Evolutionary conservation across 2,329 filamentous ascomycete species (phyloP).

Genomic region (Aspergillus pseudonomiae): DNA sequence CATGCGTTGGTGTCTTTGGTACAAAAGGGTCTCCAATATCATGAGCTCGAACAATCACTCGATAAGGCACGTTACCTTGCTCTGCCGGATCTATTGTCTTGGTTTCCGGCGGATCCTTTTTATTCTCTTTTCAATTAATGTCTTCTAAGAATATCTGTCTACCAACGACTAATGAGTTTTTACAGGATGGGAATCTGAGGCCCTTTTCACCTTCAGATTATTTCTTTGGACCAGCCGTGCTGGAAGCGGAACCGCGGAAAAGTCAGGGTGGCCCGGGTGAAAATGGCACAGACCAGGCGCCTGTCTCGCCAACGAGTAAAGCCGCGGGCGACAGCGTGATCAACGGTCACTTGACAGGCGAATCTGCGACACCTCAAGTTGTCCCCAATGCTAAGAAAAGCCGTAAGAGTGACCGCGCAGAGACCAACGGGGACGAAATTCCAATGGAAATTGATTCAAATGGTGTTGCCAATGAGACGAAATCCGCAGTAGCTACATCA

Average conservation of each 20-base stretch:
- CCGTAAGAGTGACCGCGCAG: conserved; percentile 35
- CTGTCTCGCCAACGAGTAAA: conserved; percentile 37
- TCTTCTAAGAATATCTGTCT: not conserved
- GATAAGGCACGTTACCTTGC: conserved; percentile 47
- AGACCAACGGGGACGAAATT: conserved; percentile 38
- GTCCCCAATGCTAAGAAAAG: conserved; percentile 34
- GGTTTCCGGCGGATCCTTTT: not conserved
- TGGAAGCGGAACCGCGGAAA: conserved; percentile 35
- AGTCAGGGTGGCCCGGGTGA: conserved; percentile 26
- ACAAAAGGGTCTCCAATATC: conserved; percentile 63
- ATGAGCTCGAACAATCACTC: conserved; percentile 53
- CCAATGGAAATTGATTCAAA: conserved; percentile 48
- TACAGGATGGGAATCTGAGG: conserved; percentile 42
- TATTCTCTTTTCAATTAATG: conserved; percentile 5
- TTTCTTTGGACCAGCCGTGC: conserved; percentile 52
- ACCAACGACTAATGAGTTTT: conserved; percentile 16
- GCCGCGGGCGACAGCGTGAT: conserved; percentile 36
- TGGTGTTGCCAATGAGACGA: conserved; percentile 32
- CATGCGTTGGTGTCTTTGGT: conserved; percentile 64
- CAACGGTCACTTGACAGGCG: conserved; percentile 42
- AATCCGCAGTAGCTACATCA: conserved; percentile 24
- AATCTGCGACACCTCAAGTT: conserved; percentile 29
- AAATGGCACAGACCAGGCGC: conserved; percentile 33
- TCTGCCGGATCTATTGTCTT: not conserved
- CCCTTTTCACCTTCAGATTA: conserved; percentile 42